phyloP scores from a whole-genome alignment of 2,329 filamentous ascomycete species.

The Fusarium sarcochroum region DNA sequence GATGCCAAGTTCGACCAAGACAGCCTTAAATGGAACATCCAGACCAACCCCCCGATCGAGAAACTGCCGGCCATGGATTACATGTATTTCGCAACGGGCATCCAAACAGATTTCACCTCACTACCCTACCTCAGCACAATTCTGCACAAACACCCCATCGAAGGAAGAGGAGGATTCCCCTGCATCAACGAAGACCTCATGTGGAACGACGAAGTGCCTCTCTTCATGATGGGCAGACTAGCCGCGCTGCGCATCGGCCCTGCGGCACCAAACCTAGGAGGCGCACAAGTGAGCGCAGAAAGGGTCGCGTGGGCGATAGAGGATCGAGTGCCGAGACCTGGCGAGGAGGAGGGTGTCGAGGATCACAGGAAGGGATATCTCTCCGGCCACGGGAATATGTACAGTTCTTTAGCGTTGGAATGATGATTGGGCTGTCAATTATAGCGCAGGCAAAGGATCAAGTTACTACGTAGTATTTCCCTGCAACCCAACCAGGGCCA shows the following conservation, averaged over 20 bases:
- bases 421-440: not conserved
- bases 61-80: constrained; percentile 73
- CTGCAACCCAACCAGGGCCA: too few species aligned
- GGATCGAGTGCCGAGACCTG: constrained; percentile 59
- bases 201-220: constrained; percentile 80
- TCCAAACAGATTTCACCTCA: constrained; percentile 72
- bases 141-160: constrained; percentile 70
- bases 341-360: constrained; percentile 28
- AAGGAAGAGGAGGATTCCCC: constrained; percentile 75
- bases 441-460: not conserved
- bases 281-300: constrained; percentile 80
- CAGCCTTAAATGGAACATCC: constrained; percentile 56
- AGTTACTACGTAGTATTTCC: too few species aligned
- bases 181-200: constrained; percentile 82
- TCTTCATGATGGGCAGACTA: constrained; percentile 79
- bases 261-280: constrained; percentile 80
- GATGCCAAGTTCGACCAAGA: constrained; percentile 64
- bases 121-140: constrained; percentile 75
- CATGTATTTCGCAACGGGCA: constrained; percentile 83
- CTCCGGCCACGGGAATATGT: constrained; percentile 56
- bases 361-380: constrained; percentile 48
- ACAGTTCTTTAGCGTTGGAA: constrained; percentile 49
- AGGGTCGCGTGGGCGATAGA: constrained; percentile 79
- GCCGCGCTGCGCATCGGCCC: constrained; percentile 79
- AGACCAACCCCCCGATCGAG: constrained; percentile 66